Evolutionary conservation across 2,329 filamentous ascomycete species (phyloP).

Genomic region (Hirsutella minnesotensis): DNA sequence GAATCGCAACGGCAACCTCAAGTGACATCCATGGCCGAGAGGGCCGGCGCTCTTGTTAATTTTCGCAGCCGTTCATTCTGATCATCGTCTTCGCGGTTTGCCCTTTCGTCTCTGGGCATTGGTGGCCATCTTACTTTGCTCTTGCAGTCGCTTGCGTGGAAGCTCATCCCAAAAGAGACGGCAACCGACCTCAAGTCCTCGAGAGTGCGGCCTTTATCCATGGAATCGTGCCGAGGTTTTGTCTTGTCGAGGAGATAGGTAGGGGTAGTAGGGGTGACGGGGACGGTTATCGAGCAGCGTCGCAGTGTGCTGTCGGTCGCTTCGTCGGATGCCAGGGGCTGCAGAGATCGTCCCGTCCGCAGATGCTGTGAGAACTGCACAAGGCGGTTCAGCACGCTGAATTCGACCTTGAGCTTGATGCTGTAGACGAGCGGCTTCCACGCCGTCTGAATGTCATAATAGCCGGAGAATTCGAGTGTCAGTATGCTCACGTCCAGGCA

Average conservation of each 20-base stretch:
- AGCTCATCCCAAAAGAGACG: no score
- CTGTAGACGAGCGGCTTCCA: conserved; percentile 22
- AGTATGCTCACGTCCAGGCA: conserved; percentile 27
- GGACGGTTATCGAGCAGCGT: neutral
- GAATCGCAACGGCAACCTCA: no score
- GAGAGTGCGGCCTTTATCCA: no score
- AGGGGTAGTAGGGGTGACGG: neutral
- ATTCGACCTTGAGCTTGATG: conserved; percentile 24
- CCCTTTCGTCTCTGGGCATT: no score
- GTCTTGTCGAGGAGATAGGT: neutral
- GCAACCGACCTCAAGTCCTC: no score
- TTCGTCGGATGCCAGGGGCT: neutral
- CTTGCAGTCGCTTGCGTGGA: no score
- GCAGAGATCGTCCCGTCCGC: neutral
- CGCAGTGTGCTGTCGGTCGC: conserved; percentile 3
- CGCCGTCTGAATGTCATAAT: conserved; percentile 20
- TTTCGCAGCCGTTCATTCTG: no score
- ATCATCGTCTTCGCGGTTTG: no score
- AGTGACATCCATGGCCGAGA: no score
- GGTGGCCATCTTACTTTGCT: no score
- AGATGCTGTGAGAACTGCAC: conserved; percentile 19
- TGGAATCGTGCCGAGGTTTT: neutral
- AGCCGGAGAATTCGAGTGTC: conserved; percentile 16
- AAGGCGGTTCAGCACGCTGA: conserved; percentile 21
- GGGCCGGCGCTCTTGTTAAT: no score